Conservation (phyloP, 345 rosid genomes). For the Draba incana region DNA sequence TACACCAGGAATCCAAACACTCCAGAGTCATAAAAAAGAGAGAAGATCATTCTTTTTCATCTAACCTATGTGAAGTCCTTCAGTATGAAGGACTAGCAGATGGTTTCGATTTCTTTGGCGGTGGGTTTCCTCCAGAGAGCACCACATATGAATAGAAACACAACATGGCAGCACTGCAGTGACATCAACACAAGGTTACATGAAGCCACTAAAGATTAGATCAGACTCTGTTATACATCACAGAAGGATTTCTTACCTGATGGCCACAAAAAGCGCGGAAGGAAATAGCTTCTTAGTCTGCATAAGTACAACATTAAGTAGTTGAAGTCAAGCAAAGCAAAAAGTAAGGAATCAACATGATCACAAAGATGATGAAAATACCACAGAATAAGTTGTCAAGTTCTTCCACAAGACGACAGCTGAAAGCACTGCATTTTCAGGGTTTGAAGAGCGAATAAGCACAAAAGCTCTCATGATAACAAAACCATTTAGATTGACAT, state of each 20-base stretch:
- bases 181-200: constrained; percentile 2
- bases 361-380: constrained; percentile 35
- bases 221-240: constrained; percentile 12
- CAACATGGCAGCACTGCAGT: constrained; percentile 78
- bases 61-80: constrained; percentile 17
- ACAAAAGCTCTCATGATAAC: constrained; percentile 16
- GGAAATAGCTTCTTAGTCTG: constrained; percentile 88
- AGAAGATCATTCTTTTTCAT: background rate
- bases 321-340: constrained; percentile 31
- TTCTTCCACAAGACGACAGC: constrained; percentile 78
- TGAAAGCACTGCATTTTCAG: constrained; percentile 64
- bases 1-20: constrained; percentile 20
- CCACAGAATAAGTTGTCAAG: constrained; percentile 63
- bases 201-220: constrained; percentile 5
- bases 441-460: constrained; percentile 15
- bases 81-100: constrained; percentile 46
- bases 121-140: constrained; percentile 93
- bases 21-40: constrained; percentile 1
- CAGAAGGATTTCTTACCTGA: constrained; percentile 53
- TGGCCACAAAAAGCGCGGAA: constrained; percentile 52
- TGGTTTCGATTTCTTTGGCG: constrained; percentile 80
- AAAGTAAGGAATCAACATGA: background rate
- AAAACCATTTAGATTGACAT: background rate
- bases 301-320: constrained; percentile 38
- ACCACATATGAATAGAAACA: constrained; percentile 77